A percentile compares a stretch with the other conserved stretches of the same genome.
These are phyloP conservation scores for Mycena latifolia DNA, from an alignment of 768 basidiomycete genomes.

Conservation along the genomic window DNA sequence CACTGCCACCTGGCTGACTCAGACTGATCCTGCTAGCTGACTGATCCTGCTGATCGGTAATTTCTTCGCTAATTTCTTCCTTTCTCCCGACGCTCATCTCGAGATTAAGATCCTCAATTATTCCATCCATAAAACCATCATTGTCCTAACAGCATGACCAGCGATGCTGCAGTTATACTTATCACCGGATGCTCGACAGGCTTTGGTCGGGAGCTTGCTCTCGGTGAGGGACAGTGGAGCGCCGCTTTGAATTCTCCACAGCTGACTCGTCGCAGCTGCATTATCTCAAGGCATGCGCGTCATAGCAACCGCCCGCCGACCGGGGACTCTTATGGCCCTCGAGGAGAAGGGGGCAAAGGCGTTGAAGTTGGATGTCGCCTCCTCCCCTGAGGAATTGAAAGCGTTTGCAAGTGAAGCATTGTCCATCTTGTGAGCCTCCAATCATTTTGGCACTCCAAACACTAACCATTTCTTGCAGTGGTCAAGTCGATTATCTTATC, in stretches of 20 bases:
- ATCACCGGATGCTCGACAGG: slow-evolving; percentile 31
- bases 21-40: too few species aligned
- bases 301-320: slow-evolving; percentile 27
- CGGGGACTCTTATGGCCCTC: slow-evolving; percentile 6
- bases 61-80: too few species aligned
- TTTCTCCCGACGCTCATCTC: too few species aligned
- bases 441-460: neutral
- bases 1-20: too few species aligned
- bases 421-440: neutral
- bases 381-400: slow-evolving; percentile 12
- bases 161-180: slow-evolving; percentile 8
- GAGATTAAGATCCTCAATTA: too few species aligned
- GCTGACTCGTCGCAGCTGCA: slow-evolving; percentile 9
- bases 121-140: too few species aligned
- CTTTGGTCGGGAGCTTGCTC: slow-evolving; percentile 22
- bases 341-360: slow-evolving; percentile 15
- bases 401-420: slow-evolving; percentile 14
- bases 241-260: too few species aligned
- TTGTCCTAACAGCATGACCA: too few species aligned
- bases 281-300: slow-evolving; percentile 9
- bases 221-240: neutral
- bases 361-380: slow-evolving; percentile 20
- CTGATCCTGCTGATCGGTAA: too few species aligned
- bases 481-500: slow-evolving; percentile 41
- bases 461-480: slow-evolving; percentile 14